A percentile compares a stretch with the other conserved stretches of the same genome.
These are phyloP conservation scores for Silene vulgaris DNA, from an alignment of 179 eudicot species.

Conservation along the genomic window DNA sequence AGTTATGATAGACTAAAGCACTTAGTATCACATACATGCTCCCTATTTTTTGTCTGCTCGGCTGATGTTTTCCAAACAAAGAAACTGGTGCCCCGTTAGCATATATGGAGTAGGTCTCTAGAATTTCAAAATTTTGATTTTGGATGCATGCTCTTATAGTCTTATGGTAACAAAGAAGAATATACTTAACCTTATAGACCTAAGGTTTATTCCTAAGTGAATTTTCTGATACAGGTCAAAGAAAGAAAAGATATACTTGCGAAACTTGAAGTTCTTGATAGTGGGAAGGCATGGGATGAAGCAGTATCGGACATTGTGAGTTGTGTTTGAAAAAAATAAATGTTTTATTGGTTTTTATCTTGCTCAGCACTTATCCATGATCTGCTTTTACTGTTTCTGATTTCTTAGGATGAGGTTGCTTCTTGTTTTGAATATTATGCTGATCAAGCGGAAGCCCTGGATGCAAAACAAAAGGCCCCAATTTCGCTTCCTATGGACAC, in stretches of 20 bases:
- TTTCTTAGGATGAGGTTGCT: slow-evolving; percentile 85
- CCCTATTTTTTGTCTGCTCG: no score
- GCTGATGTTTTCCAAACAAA: no score
- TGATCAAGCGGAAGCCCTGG: slow-evolving; percentile 86
- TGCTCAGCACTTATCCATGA: slow-evolving; percentile 6
- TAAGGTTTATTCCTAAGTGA: slow-evolving; percentile 8
- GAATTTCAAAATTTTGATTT: no score
- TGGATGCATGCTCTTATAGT: no score
- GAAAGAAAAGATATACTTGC: slow-evolving; percentile 65
- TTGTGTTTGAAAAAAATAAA: background rate
- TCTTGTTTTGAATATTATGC: slow-evolving; percentile 92
- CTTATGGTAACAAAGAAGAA: background rate
- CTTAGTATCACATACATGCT: no score
- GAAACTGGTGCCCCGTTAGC: no score
- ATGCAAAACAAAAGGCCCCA: slow-evolving; percentile 74
- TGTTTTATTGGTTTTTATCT: background rate
- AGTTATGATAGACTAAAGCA: no score
- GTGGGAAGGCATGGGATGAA: slow-evolving; percentile 86
- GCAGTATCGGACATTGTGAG: slow-evolving; percentile 92
- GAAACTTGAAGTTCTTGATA: slow-evolving; percentile 75
- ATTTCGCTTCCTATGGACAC: slow-evolving; percentile 76
- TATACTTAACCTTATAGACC: background rate
- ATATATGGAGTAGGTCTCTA: no score
- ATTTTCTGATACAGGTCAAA: slow-evolving; percentile 47
- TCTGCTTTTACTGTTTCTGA: slow-evolving; percentile 11